Evolutionary conservation across 2,329 filamentous ascomycete genomes (phyloP).

Genomic region (Penicillium italicum): DNA sequence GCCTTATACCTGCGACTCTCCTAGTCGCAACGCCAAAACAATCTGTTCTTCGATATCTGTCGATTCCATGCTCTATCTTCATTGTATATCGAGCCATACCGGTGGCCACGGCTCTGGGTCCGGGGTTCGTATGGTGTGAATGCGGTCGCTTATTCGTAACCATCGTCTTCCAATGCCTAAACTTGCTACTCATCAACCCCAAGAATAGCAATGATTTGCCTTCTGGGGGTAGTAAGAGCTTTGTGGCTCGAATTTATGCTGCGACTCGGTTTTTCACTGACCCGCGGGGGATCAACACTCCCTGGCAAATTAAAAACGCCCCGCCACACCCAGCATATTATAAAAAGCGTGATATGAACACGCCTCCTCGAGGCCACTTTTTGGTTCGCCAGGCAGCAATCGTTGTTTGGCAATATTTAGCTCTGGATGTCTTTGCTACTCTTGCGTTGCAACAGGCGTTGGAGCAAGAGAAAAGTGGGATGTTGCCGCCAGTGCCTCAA

Average conservation of each 20-base stretch:
- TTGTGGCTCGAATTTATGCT: neutral
- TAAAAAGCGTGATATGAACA: neutral
- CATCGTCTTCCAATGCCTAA: conserved; percentile 13
- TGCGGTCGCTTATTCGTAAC: conserved; percentile 9
- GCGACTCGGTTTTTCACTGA: conserved; percentile 4
- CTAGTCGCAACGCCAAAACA: conserved; percentile 13
- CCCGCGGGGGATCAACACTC: conserved; percentile 17
- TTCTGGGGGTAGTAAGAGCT: neutral
- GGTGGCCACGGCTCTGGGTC: conserved; percentile 5
- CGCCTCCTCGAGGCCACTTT: conserved; percentile 11
- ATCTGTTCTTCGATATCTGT: conserved; percentile 15
- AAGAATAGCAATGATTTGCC: conserved; percentile 5
- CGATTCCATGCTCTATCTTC: conserved; percentile 9
- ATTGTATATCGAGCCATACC: conserved; percentile 6
- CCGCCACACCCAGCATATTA: conserved; percentile 14
- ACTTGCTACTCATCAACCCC: conserved; percentile 4
- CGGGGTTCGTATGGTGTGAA: conserved; percentile 16
- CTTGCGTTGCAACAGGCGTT: neutral
- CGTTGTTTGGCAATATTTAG: conserved; percentile 16
- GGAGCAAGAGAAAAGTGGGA: neutral
- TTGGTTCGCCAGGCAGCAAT: conserved; percentile 15
- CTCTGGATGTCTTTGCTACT: conserved; percentile 5
- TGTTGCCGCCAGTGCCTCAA: conserved; percentile 4
- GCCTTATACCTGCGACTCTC: conserved; percentile 14
- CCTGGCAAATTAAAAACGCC: conserved; percentile 19